A percentile compares a stretch with the other conserved stretches of the same genome.
Evolutionary conservation across 2,329 filamentous ascomycete species (phyloP).

Genomic region (Cercospora janseana): DNA sequence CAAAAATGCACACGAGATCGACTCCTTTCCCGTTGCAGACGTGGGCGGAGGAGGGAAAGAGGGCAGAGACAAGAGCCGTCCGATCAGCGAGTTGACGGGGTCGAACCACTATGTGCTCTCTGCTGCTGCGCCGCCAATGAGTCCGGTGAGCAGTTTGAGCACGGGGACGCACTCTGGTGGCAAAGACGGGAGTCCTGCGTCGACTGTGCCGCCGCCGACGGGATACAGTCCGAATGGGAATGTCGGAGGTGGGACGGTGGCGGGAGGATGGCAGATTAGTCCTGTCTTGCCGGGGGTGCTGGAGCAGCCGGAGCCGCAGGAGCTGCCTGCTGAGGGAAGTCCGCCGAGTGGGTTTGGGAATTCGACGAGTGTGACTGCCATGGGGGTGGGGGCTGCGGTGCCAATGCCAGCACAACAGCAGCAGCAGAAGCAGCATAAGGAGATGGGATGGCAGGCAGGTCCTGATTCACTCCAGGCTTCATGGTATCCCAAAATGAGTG

Average conservation of each 20-base stretch:
- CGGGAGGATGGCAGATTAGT: not conserved
- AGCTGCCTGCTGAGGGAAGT: constrained; percentile 16
- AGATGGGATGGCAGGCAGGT: too few species aligned
- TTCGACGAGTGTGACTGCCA: not conserved
- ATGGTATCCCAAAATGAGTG: too few species aligned
- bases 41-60: not conserved
- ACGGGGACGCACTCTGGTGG: not conserved
- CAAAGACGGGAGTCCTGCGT: constrained; percentile 1
- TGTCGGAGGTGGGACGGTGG: not conserved
- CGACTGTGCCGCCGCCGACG: too few species aligned
- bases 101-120: constrained; percentile 12
- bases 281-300: not conserved
- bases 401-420: not conserved
- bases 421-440: not conserved
- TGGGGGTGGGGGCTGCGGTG: not conserved
- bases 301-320: constrained; percentile 15
- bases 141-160: constrained; percentile 8
- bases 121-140: not conserved
- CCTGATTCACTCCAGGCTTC: too few species aligned
- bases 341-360: constrained; percentile 6
- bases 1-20: constrained; percentile 18
- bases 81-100: constrained; percentile 16
- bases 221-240: constrained; percentile 3
- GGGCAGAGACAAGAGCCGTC: constrained; percentile 12
- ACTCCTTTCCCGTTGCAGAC: constrained; percentile 15